phyloP scores from a whole-genome alignment of 2,329 filamentous ascomycete species.

The Capronia epimyces region DNA sequence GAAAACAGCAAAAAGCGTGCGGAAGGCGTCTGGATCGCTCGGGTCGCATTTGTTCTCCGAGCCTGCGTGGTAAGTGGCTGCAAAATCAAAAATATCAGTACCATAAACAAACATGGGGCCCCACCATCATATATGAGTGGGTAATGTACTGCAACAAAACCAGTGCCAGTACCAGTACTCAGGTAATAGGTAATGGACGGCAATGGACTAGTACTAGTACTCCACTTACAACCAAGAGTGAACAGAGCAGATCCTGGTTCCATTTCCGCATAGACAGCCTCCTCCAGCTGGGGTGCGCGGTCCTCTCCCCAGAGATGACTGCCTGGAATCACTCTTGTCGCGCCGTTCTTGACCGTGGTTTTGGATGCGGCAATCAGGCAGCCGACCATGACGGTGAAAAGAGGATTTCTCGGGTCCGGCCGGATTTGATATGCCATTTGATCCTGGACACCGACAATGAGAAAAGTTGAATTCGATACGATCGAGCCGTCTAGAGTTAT shows the following conservation, averaged over 20 bases:
- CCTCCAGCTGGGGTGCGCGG: constrained; percentile 14
- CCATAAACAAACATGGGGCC: too few relatives aligned
- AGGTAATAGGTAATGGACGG: too few relatives aligned
- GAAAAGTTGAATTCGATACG: too few relatives aligned
- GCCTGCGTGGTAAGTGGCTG: neutral
- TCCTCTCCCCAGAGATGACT: constrained; percentile 27
- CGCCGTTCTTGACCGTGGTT: constrained; percentile 30
- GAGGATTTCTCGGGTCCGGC: neutral
- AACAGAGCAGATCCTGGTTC: constrained; percentile 36
- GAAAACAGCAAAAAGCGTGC: constrained; percentile 3
- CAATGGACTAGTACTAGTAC: neutral
- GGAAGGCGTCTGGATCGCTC: neutral
- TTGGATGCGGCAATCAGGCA: constrained; percentile 12
- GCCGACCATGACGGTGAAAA: constrained; percentile 18
- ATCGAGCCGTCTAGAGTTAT: neutral
- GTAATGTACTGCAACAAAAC: too few relatives aligned
- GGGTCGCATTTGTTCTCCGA: constrained; percentile 1
- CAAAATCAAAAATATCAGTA: neutral
- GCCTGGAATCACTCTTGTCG: constrained; percentile 30
- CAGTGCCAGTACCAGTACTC: too few relatives aligned
- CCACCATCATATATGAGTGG: too few relatives aligned
- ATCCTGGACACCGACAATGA: neutral
- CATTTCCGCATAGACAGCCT: constrained; percentile 31
- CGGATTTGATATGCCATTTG: neutral
- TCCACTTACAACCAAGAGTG: constrained; percentile 27